Evolutionary conservation across 1,284 basidiomycete genomes (phyloP).

Genomic region (Phellinidium pouzarii): DNA sequence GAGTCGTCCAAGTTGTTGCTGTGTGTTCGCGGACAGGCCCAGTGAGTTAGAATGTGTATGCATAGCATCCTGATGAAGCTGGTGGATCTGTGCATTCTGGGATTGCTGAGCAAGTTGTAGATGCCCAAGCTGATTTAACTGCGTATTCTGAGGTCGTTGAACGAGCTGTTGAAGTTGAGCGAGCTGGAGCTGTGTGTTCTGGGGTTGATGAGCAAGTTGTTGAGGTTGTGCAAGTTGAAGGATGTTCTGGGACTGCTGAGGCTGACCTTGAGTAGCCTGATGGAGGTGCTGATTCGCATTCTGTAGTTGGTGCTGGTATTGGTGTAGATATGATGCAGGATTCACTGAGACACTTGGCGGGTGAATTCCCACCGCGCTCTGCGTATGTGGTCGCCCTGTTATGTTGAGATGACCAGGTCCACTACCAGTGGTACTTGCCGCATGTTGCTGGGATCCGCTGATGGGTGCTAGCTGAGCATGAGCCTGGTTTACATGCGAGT

Average conservation of each 20-base stretch:
- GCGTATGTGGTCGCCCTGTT: not conserved
- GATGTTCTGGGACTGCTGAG: too few relatives aligned
- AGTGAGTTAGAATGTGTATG: not conserved
- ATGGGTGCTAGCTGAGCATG: not conserved
- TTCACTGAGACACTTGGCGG: not conserved
- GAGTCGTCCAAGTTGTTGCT: not conserved
- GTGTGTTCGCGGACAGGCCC: not conserved
- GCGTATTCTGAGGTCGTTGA: not conserved
- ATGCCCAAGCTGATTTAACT: not conserved
- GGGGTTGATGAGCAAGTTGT: not conserved
- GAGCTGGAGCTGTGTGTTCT: not conserved
- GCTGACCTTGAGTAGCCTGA: not conserved
- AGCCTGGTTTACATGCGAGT: not conserved
- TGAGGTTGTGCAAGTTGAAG: not conserved
- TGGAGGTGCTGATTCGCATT: not conserved
- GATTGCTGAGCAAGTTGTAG: not conserved
- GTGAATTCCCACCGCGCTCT: not conserved
- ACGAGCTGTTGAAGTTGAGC: not conserved
- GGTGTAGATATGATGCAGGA: not conserved
- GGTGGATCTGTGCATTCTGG: not conserved
- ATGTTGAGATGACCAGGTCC: not conserved
- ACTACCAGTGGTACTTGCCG: too few relatives aligned
- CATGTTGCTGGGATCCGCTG: too few relatives aligned
- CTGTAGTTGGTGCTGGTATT: not conserved
- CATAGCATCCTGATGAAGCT: not conserved